These are phyloP conservation scores for Yamadazyma nakazawae DNA, from an alignment of 805 yeast species.

Conservation along the genomic window DNA sequence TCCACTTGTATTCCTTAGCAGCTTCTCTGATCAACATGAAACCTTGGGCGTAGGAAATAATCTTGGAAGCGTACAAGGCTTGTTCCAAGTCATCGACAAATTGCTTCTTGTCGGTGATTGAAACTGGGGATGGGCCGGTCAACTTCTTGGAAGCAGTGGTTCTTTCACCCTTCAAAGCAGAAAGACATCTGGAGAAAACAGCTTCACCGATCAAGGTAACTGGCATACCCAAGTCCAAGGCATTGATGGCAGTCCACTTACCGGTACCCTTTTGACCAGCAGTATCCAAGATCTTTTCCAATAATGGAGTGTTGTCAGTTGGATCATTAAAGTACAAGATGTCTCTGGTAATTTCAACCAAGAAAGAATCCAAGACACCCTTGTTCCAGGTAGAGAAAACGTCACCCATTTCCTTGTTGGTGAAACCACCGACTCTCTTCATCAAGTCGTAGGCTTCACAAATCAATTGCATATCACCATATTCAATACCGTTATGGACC, in stretches of 20 bases:
- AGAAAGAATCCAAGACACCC: constrained; percentile 96
- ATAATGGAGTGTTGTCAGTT: constrained; percentile 85
- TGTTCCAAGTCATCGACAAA: constrained; percentile 94
- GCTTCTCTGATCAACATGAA: constrained; percentile 99
- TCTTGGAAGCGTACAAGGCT: constrained; percentile 97
- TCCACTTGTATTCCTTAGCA: constrained; percentile 95
- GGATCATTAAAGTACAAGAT: constrained; percentile 83
- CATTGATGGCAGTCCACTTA: constrained; percentile 99
- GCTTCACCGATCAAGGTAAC: constrained; percentile 98
- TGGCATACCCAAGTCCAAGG: constrained; percentile 97
- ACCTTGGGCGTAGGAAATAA: constrained; percentile 98
- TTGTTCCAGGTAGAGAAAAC: constrained; percentile 92
- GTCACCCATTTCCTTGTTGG: constrained; percentile 88
- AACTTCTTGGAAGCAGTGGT: constrained; percentile 74
- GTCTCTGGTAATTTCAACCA: constrained; percentile 95
- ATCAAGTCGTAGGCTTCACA: constrained; percentile 96
- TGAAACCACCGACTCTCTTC: constrained; percentile 90
- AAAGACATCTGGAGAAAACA: constrained; percentile 92
- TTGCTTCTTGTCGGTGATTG: constrained; percentile 70
- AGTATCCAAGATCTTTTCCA: constrained; percentile 92
- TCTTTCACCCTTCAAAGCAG: constrained; percentile 92
- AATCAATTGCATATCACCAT: constrained; percentile 99
- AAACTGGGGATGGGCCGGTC: constrained; percentile 64
- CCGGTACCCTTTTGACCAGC: constrained; percentile 99
- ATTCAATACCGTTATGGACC: constrained; percentile 99